These are phyloP conservation scores for Geotrichum ghanense DNA, from an alignment of 805 yeast genomes.

Conservation along the genomic window DNA sequence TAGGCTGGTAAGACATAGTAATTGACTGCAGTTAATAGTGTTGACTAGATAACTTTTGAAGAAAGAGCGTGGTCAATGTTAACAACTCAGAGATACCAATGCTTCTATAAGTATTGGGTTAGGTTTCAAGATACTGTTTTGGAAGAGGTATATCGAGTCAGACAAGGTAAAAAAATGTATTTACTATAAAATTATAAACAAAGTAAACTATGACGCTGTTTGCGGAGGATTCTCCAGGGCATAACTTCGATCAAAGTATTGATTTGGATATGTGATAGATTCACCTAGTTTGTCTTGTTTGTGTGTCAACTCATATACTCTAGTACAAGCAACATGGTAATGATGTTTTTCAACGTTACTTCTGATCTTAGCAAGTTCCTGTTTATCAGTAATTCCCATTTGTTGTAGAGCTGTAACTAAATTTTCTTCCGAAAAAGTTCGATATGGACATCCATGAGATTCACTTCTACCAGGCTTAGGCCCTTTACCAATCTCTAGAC, in stretches of 20 bases:
- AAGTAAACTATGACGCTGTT: background rate
- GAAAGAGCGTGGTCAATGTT: background rate
- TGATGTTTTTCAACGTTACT: conserved; percentile 60
- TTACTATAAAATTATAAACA: background rate
- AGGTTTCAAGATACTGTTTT: background rate
- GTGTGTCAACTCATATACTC: conserved; percentile 68
- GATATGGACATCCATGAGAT: conserved; percentile 87
- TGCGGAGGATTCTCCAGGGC: background rate
- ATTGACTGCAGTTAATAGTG: background rate
- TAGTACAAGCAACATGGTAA: conserved; percentile 79
- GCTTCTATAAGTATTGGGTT: background rate
- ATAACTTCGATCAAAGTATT: conserved; percentile 58
- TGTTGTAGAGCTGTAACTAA: conserved; percentile 43
- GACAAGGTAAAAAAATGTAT: background rate
- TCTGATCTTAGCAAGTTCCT: conserved; percentile 45
- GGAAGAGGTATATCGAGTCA: background rate
- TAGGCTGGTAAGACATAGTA: background rate
- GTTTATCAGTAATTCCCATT: conserved; percentile 53
- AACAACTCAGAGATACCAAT: background rate
- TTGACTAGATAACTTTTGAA: background rate
- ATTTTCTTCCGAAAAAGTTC: conserved; percentile 59
- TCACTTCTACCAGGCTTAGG: conserved; percentile 34
- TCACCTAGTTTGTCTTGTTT: conserved; percentile 30
- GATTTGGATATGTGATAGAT: conserved; percentile 73
- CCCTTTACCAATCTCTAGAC: conserved; percentile 64